These are phyloP conservation scores for Cyberlindnera petersonii DNA, from an alignment of 805 yeast species.

Conservation along the genomic window DNA sequence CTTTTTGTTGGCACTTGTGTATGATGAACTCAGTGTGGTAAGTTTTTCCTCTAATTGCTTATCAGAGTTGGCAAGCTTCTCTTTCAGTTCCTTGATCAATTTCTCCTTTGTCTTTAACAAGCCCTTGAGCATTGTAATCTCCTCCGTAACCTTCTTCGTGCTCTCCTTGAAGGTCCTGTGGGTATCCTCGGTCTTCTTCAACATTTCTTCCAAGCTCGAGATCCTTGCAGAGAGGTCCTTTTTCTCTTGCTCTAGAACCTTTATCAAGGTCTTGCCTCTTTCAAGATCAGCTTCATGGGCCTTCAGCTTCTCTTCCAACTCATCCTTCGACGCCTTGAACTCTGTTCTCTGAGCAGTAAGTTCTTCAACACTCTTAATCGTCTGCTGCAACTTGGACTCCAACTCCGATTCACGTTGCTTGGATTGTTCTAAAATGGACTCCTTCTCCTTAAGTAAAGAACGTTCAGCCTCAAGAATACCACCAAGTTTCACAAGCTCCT, in stretches of 20 bases:
- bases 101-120: conserved; percentile 32
- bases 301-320: conserved; percentile 25
- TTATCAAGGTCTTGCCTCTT: conserved; percentile 21
- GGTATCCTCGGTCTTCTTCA: conserved; percentile 16
- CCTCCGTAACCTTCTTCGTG: conserved; percentile 24
- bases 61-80: conserved; percentile 29
- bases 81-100: conserved; percentile 31
- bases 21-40: conserved; percentile 30
- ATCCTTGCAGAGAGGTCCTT: conserved; percentile 16
- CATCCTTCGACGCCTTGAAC: conserved; percentile 26
- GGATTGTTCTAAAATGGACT: conserved; percentile 40
- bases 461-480: conserved; percentile 38
- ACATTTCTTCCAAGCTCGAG: conserved; percentile 19
- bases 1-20: conserved; percentile 33
- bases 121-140: conserved; percentile 29
- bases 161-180: conserved; percentile 14
- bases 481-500: conserved; percentile 31
- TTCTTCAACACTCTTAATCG: conserved; percentile 24
- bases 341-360: conserved; percentile 27
- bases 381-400: conserved; percentile 24
- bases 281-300: conserved; percentile 28
- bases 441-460: conserved; percentile 42
- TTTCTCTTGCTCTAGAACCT: conserved; percentile 24
- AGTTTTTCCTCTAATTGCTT: conserved; percentile 35
- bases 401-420: conserved; percentile 38